A percentile compares a stretch with the other conserved stretches of the same genome.
phyloP scores from a whole-genome alignment of 208 protist genomes.

The Plasmodiophora brassicae region DNA sequence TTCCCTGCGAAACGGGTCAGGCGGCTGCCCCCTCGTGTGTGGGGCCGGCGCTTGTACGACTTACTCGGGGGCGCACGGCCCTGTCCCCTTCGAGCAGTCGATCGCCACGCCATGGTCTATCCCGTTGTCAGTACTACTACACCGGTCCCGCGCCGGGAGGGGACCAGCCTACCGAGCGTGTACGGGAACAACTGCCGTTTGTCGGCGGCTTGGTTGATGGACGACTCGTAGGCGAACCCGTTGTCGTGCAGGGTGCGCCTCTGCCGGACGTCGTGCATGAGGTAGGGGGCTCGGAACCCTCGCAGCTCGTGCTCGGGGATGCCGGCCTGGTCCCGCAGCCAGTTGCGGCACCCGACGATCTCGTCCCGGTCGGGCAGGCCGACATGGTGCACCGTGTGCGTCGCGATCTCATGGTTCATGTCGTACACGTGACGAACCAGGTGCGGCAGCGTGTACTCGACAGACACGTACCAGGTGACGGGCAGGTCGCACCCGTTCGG shows the following conservation, averaged over 20 bases:
- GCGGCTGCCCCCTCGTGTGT: no score
- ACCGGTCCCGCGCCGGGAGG: no score
- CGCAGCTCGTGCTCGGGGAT: not conserved
- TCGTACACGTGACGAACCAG: not conserved
- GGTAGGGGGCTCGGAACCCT: not conserved
- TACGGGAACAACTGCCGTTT: not conserved
- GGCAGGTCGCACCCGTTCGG: not conserved
- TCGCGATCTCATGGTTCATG: constrained; percentile 8
- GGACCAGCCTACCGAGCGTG: no score
- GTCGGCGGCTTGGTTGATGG: not conserved
- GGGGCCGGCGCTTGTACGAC: not conserved
- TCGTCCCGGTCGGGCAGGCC: not conserved
- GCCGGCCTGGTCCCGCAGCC: not conserved
- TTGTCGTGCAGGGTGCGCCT: not conserved
- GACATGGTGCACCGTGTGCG: not conserved
- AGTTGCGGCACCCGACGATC: not conserved
- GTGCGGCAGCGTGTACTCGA: not conserved
- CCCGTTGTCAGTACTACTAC: no score
- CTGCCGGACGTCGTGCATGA: not conserved
- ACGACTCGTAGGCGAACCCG: not conserved
- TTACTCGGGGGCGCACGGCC: not conserved
- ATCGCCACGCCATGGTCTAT: constrained; percentile 12
- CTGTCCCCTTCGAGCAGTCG: not conserved
- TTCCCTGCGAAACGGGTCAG: not conserved
- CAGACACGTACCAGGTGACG: not conserved